Evolutionary conservation across 2,329 filamentous ascomycete genomes (phyloP).

Genomic region (Aspergillus amoenus): DNA sequence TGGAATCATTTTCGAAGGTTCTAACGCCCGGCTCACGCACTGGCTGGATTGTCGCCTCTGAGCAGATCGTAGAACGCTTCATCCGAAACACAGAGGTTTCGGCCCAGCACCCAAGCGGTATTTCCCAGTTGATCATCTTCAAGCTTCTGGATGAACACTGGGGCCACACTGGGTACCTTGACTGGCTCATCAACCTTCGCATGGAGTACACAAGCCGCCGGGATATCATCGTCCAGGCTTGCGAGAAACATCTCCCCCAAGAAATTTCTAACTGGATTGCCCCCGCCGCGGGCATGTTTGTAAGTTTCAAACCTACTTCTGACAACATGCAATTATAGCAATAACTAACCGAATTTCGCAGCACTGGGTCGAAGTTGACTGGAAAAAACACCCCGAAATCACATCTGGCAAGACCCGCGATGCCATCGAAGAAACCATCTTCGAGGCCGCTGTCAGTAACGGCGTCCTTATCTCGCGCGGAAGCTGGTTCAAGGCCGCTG

Average conservation of each 20-base stretch:
- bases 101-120: conserved; percentile 80
- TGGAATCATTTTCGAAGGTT: conserved; percentile 94
- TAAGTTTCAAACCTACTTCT: conserved; percentile 48
- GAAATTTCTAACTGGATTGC: conserved; percentile 77
- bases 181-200: conserved; percentile 83
- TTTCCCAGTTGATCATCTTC: conserved; percentile 80
- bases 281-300: conserved; percentile 92
- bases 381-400: conserved; percentile 45
- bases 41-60: conserved; percentile 87
- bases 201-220: conserved; percentile 77
- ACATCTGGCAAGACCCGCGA: conserved; percentile 38
- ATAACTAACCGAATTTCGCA: conserved; percentile 16
- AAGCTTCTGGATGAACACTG: conserved; percentile 91
- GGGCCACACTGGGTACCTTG: conserved; percentile 86
- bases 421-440: conserved; percentile 80
- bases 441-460: conserved; percentile 70
- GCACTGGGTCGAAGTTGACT: conserved; percentile 51
- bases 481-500: conserved; percentile 86
- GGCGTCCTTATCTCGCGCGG: conserved; percentile 81
- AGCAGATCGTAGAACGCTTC: conserved; percentile 81
- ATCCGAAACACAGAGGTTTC: conserved; percentile 78
- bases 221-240: conserved; percentile 74
- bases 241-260: conserved; percentile 71
- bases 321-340: not conserved
- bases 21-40: conserved; percentile 76